Evolutionary conservation across 164 flowering plant species (phyloP).

Genomic region (Kingdonia uniflora): DNA sequence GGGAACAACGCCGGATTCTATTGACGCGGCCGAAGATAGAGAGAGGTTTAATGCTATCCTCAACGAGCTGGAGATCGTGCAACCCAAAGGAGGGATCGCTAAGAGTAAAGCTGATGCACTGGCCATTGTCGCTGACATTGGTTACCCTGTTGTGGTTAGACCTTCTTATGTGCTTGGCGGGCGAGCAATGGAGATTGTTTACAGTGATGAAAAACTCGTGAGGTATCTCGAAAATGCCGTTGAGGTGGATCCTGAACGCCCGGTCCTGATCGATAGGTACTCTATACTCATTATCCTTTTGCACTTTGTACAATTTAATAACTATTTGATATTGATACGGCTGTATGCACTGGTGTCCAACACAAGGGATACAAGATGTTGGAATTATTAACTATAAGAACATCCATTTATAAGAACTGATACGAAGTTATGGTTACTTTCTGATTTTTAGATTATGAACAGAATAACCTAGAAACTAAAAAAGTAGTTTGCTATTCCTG

Average conservation of each 20-base stretch:
- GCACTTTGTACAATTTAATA: no score
- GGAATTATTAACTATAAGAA: no score
- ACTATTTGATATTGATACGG: no score
- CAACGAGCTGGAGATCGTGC: slow-evolving; percentile 9
- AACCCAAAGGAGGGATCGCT: slow-evolving; percentile 17
- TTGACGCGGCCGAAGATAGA: slow-evolving; percentile 15
- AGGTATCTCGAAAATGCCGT: slow-evolving; percentile 14
- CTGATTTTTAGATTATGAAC: no score
- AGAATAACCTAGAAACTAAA: no score
- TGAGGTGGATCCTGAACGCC: slow-evolving; percentile 16
- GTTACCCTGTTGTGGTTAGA: slow-evolving; percentile 15
- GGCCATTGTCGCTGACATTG: slow-evolving; percentile 8
- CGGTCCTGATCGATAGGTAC: slow-evolving; percentile 12
- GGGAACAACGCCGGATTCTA: slow-evolving; percentile 14
- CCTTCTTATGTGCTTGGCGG: slow-evolving; percentile 19
- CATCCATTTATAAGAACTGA: no score
- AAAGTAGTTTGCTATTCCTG: no score
- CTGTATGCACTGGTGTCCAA: no score
- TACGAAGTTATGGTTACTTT: no score
- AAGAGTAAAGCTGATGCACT: slow-evolving; percentile 12
- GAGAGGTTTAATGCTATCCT: slow-evolving; percentile 12
- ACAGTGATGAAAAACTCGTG: slow-evolving; percentile 13
- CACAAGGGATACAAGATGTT: no score
- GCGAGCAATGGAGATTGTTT: slow-evolving; percentile 18
- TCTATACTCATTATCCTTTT: no score